Base-by-base conservation (phyloP, 2,329 filamentous ascomycete species). In the Didymellaceae sp. region DNA sequence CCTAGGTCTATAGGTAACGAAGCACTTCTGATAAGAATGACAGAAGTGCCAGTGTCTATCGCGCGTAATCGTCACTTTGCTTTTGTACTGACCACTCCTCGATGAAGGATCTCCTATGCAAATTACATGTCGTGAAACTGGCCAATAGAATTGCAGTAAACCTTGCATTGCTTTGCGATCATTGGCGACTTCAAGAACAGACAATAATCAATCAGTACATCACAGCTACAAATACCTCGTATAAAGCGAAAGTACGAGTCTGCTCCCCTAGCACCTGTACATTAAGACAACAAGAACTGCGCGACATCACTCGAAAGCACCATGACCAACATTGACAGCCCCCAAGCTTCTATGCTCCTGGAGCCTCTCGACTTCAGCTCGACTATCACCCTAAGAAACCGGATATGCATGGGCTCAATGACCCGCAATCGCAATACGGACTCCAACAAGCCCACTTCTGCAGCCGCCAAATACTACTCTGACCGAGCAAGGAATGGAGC, bases 401-500 rank as follows among this genome's bases (percentile, higher is more conserved):
- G 63, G 9, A 51, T 66, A 17, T 54, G 39, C 11, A 67, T 67
- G 59, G 57, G 54, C n/a, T 59, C 64, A 4, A 57, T 67, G 57
- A 66, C 64, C 3, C 61, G 64, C 11, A 67, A 67, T 25, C 63
- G 62, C 11, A 62, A 60, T 33, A 45, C 58, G 1, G 57, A 65
- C 9, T 18, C 49, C 49, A 52, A 52, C 35, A 63, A 58, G 18
- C 61, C 61, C 2, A 56, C 51, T 11, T 37, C 31, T 7, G 54
- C 58, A 2, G 51, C 47, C 9, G 31, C 54, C 16, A 46, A 44
- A 10, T 57, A 67, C 40, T 67, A 67, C 20, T 17, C 52, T 3
- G 55, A 57, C 9, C 26, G 61, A 22, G 63, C 63, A 9, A 37
- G 47, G 21, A 38, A 66, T 25, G 62, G 62, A 5, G 38, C 46